Evolutionary conservation across 371 early-diverging fungal species (phyloP), one percentile per base, ranked within the genome.

Genomic region (Mucor piriformis): DNA sequence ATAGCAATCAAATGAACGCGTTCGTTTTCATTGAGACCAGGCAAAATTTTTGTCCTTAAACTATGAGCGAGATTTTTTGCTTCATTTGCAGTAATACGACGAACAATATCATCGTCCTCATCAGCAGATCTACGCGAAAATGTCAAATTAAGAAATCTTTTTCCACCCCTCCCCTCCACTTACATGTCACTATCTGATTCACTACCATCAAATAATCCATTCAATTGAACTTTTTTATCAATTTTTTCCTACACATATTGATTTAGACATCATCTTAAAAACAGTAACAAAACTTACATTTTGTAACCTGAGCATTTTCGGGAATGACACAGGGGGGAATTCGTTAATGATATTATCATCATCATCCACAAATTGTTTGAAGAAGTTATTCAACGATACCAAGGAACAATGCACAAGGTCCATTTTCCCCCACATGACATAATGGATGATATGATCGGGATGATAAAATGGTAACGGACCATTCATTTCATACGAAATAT

Each of bases 351-450:
- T 44, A n/a, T 73, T 68, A 49, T 75, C 61, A 6, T 69, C 74
- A 16, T 79, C 82, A 49, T 79, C 76, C n/a, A 77, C 64, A 35
- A 80, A 69, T 20, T 68, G 67, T n/a, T 67, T 72, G 44, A 86
- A 63, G 32, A 78, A 82, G 21, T 72, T 71, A 34, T 82, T 83
- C 11, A 87, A 64, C 5, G 76, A 74, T 37, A 72, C 56, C 23
- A 88, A 59, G 3, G 86, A 77, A 54, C 77, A 82, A 42, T 88
- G 83, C 24, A 91, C 87, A 0, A 87, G 61, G 38, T 89, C 88
- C 63, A 84, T 83, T 59, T 89, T 87, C 78, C 90, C 90, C 91
- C 91, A 92, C 69, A 92, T 69, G 16, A 91, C 67, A 63, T 92
- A 89, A 50, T 92, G 86, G 8, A 84, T 73, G 38, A 93, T 63